Evolutionary conservation across 352 stramenopile species (phyloP).

Genomic region (Phytophthora pluvialis): DNA sequence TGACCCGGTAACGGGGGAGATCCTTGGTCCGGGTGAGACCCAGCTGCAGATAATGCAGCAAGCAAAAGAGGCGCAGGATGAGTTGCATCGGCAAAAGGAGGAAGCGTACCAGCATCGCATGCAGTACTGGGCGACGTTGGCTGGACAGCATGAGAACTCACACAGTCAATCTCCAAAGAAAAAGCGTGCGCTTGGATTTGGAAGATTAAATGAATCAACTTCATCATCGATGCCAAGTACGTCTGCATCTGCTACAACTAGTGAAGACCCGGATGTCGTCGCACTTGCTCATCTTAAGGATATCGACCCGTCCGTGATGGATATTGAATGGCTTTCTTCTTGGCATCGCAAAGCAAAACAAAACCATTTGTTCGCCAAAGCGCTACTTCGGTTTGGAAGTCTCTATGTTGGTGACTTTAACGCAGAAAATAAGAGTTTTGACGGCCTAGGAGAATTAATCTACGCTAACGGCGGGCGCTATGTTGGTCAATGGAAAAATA

Average conservation of each 20-base stretch:
- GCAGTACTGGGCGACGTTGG: constrained; percentile 59
- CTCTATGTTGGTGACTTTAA: constrained; percentile 82
- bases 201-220: constrained; percentile 12
- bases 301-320: constrained; percentile 42
- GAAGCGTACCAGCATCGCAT: constrained; percentile 74
- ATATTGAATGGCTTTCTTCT: constrained; percentile 61
- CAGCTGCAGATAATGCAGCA: constrained; percentile 53
- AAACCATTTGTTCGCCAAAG: constrained; percentile 63
- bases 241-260: neutral
- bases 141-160: constrained; percentile 37
- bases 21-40: constrained; percentile 67
- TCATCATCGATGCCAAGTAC: neutral
- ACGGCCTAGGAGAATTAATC: constrained; percentile 88
- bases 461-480: constrained; percentile 88
- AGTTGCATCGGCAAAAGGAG: constrained; percentile 52
- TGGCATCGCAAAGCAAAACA: constrained; percentile 45
- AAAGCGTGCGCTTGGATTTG: constrained; percentile 49
- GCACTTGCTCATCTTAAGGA: constrained; percentile 29
- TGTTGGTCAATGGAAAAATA: constrained; percentile 79
- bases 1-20: constrained; percentile 56
- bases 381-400: constrained; percentile 65
- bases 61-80: constrained; percentile 51
- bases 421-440: constrained; percentile 44
- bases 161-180: constrained; percentile 33
- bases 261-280: constrained; percentile 10